phyloP scores from a whole-genome alignment of 306 rosid species.

The Glycine latifolia region DNA sequence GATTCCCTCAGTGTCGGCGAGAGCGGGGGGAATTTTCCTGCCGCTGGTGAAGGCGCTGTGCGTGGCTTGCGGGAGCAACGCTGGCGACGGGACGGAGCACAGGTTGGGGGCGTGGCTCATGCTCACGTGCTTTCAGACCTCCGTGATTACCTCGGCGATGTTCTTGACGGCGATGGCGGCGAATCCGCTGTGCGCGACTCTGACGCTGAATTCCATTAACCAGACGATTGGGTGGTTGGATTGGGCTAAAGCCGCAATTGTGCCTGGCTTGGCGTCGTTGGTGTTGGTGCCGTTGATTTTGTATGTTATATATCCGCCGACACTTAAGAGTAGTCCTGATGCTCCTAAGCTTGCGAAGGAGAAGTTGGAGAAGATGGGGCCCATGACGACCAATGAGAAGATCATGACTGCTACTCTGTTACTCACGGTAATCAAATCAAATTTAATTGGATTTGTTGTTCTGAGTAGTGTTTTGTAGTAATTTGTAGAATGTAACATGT shows the following conservation, averaged over 20 bases:
- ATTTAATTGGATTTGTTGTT: neutral
- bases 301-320: conserved; percentile 87
- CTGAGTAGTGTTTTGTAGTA: neutral
- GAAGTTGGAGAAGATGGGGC: conserved; percentile 90
- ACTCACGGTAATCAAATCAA: conserved; percentile 74
- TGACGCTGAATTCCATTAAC: conserved; percentile 74
- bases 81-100: conserved; percentile 87
- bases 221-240: conserved; percentile 96
- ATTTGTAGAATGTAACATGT: neutral
- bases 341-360: conserved; percentile 95
- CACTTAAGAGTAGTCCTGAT: conserved; percentile 85
- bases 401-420: conserved; percentile 89
- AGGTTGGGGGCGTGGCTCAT: conserved; percentile 90
- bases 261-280: conserved; percentile 88
- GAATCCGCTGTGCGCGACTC: conserved; percentile 84
- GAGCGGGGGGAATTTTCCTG: conserved; percentile 94
- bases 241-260: conserved; percentile 93
- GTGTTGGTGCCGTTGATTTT: conserved; percentile 84
- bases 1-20: conserved; percentile 91
- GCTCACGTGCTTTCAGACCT: conserved; percentile 98
- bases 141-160: conserved; percentile 95
- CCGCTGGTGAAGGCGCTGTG: conserved; percentile 90
- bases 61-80: conserved; percentile 95
- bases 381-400: conserved; percentile 79
- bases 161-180: conserved; percentile 99